These are phyloP conservation scores for Neonectria magnoliae DNA, from an alignment of 2,329 filamentous ascomycete genomes.

Conservation along the genomic window DNA sequence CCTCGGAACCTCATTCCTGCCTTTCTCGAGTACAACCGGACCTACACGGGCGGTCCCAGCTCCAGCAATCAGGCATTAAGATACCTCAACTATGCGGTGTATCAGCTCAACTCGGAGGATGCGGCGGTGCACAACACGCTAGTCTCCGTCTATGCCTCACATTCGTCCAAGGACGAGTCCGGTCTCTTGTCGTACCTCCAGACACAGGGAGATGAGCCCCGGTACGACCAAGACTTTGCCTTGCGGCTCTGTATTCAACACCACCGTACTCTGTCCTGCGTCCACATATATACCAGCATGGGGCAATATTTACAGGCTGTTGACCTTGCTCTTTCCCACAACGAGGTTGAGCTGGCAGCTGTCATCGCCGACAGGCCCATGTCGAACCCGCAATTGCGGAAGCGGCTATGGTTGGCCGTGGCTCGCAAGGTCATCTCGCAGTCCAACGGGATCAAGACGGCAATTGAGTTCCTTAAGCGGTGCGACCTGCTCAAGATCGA, in stretches of 20 bases:
- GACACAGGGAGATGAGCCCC: constrained; percentile 85
- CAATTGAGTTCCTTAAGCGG: constrained; percentile 91
- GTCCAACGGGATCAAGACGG: constrained; percentile 87
- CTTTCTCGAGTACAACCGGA: constrained; percentile 91
- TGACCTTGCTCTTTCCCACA: constrained; percentile 88
- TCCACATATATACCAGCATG: constrained; percentile 98
- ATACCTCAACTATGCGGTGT: constrained; percentile 93
- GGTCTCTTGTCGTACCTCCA: constrained; percentile 89
- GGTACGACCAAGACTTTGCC: constrained; percentile 95
- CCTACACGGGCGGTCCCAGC: constrained; percentile 70
- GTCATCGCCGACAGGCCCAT: constrained; percentile 88
- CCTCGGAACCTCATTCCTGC: constrained; percentile 91
- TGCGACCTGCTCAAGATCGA: constrained; percentile 95
- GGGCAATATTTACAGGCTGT: constrained; percentile 93
- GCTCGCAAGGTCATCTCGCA: constrained; percentile 93
- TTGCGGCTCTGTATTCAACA: constrained; percentile 95
- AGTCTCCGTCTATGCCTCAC: constrained; percentile 93
- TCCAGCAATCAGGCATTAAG: constrained; percentile 89
- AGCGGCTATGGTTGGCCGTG: constrained; percentile 94
- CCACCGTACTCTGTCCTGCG: constrained; percentile 90
- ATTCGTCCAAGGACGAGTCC: constrained; percentile 83
- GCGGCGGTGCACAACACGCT: constrained; percentile 96
- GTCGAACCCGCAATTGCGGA: constrained; percentile 81
- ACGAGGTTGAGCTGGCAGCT: constrained; percentile 88
- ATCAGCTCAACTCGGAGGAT: constrained; percentile 81